Evolutionary conservation across 257 asterid species (phyloP), one percentile per base, ranked within the genome.

Genomic region (Solanum piurae): DNA sequence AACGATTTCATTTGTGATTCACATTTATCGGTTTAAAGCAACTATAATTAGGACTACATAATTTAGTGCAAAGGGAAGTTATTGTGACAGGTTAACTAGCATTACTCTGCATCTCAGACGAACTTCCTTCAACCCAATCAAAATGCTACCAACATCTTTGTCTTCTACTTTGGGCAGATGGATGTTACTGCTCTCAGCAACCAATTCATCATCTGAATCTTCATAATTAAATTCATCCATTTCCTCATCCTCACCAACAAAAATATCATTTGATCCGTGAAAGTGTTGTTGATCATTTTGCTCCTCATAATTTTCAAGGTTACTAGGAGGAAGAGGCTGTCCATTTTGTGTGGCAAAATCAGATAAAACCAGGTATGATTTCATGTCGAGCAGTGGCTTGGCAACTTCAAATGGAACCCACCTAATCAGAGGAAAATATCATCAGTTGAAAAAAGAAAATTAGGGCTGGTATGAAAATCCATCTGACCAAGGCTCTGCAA

Each of bases 381-480:
- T 93, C 90, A 92, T 92, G 89, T 96, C 98, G 23, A 97, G 95
- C 89, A 91, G 87, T 66, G 95, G 96, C 94, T 92, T 95, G 74
- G 93, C 95, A 88, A 92, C 88, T 88, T 95, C 96, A 91, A 92
- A 97, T 31, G 92, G 93, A 88, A 96, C 92, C 99, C 99, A 97
- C 94, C 99, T 97, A 84, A 89, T 62, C 27, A 91, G 86, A 87
- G 86, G 29, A 40, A 12, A 85, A 62, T 62, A 64, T 69, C 20
- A 55, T 82, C 55, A 87, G 58, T 89, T 27, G 66, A 55, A 83
- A 73, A 83, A 8, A 85, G 44, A 10, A 85, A 60, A 29, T 8
- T 9, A 44, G 86, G 16, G 20, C 71, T 46, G 29, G 66, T 44
- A 38, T n/a, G 23, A 75, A 38, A 75, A 75, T 29, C 55, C 36